Conservation (phyloP, 140 eudicot species). For the Oenanthe javanica region DNA sequence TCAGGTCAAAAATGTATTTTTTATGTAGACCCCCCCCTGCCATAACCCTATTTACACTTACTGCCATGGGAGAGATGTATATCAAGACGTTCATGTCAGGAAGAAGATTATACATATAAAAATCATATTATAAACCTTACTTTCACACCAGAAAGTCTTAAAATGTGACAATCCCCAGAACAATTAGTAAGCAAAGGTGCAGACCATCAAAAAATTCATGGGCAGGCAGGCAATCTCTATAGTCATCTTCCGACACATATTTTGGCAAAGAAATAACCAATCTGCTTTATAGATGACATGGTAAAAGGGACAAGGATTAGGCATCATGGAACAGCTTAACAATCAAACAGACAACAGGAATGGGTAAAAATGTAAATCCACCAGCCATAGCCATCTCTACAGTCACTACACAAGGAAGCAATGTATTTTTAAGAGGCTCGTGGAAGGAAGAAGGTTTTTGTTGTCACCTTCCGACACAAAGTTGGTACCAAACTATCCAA, state of each 20-base stretch:
- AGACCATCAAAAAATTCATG: not conserved
- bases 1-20: too few species aligned
- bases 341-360: not conserved
- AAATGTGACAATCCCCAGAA: not conserved
- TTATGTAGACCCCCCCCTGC: too few species aligned
- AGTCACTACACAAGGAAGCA: not conserved
- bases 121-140: not conserved
- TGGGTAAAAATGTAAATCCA: not conserved
- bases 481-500: conserved; percentile 26
- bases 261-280: not conserved
- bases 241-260: conserved; percentile 11
- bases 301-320: not conserved
- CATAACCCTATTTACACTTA: not conserved
- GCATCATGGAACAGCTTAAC: not conserved
- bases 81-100: not conserved
- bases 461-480: conserved; percentile 72
- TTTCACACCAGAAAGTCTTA: not conserved
- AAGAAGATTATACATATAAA: not conserved
- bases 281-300: conserved; percentile 12
- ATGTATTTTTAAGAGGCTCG: not conserved
- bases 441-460: conserved; percentile 1
- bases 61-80: not conserved
- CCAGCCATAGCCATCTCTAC: not conserved
- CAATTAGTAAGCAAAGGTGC: not conserved
- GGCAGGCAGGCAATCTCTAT: not conserved